phyloP scores from a whole-genome alignment of 352 stramenopile genomes.

The Lagenidium giganteum region DNA sequence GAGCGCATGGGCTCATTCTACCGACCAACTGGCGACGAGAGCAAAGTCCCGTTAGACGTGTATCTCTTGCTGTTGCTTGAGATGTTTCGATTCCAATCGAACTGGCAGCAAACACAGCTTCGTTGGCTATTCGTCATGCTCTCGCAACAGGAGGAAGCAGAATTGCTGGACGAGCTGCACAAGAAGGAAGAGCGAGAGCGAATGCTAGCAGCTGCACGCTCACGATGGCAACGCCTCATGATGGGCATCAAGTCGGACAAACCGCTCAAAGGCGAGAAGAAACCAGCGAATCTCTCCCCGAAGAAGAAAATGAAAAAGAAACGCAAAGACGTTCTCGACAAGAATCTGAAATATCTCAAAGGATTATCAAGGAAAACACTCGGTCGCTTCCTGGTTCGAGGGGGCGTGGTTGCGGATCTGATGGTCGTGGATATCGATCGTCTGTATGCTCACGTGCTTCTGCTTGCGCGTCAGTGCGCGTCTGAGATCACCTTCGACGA shows the following conservation, averaged over 20 bases:
- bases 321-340: neutral
- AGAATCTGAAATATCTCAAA: conserved; percentile 27
- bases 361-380: conserved; percentile 34
- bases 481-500: conserved; percentile 15
- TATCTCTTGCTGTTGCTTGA: conserved; percentile 43
- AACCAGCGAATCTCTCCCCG: neutral
- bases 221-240: too few relatives aligned
- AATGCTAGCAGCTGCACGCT: conserved; percentile 7
- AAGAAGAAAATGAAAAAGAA: conserved; percentile 24
- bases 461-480: neutral
- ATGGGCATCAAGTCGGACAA: too few relatives aligned
- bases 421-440: conserved; percentile 34
- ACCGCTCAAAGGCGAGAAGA: conserved; percentile 3
- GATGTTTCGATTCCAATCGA: conserved; percentile 33
- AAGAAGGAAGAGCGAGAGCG: conserved; percentile 16
- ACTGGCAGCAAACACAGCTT: conserved; percentile 41
- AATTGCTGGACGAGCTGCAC: conserved; percentile 12
- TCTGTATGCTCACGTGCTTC: conserved; percentile 19
- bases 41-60: conserved; percentile 40
- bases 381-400: conserved; percentile 27
- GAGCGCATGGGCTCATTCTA: conserved; percentile 41
- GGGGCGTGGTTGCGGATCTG: conserved; percentile 26
- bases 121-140: conserved; percentile 38
- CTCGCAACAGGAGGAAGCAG: conserved; percentile 21
- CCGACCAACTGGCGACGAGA: conserved; percentile 44